Evolutionary conservation across 257 asterid species (phyloP).

Genomic region (Phtheirospermum japonicum): DNA sequence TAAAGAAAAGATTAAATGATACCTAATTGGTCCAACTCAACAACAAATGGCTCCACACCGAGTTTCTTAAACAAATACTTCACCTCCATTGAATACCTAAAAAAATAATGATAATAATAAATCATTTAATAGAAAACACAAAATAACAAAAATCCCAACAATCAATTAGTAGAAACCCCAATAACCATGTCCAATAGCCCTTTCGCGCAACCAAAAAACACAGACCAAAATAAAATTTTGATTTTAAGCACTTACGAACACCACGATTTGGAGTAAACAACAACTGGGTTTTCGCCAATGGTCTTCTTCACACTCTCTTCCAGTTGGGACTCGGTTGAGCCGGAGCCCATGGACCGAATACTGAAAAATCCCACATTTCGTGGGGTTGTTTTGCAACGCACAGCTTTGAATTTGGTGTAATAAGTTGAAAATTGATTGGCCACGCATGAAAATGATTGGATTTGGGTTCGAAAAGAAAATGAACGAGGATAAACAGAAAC

Average conservation of each 20-base stretch:
- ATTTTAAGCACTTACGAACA: slow-evolving; percentile 63
- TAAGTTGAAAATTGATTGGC: slow-evolving; percentile 22
- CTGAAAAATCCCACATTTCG: slow-evolving; percentile 29
- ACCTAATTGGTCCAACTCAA: slow-evolving; percentile 90
- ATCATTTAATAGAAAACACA: neutral
- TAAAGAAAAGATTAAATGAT: slow-evolving; percentile 5
- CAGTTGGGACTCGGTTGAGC: slow-evolving; percentile 53
- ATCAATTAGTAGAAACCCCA: neutral
- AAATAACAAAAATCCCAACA: neutral
- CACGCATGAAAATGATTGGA: slow-evolving; percentile 11
- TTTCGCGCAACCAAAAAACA: neutral
- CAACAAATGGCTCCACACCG: slow-evolving; percentile 74
- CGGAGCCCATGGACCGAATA: slow-evolving; percentile 62
- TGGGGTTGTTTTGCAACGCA: slow-evolving; percentile 27
- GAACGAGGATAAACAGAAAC: slow-evolving; percentile 27
- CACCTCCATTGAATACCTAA: slow-evolving; percentile 79
- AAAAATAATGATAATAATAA: slow-evolving; percentile 15
- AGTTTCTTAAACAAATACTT: slow-evolving; percentile 71
- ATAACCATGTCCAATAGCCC: neutral
- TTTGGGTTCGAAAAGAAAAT: slow-evolving; percentile 23
- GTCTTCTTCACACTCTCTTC: slow-evolving; percentile 64
- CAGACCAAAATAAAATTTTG: neutral
- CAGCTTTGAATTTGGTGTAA: slow-evolving; percentile 3
- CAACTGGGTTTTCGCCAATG: slow-evolving; percentile 65
- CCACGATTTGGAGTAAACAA: slow-evolving; percentile 91